Percentiles rank a stretch among this genome's conserved stretches.
Evolutionary conservation across 192 early-diverging fungal species (phyloP).

Genomic region (Spizellomyces sp.): DNA sequence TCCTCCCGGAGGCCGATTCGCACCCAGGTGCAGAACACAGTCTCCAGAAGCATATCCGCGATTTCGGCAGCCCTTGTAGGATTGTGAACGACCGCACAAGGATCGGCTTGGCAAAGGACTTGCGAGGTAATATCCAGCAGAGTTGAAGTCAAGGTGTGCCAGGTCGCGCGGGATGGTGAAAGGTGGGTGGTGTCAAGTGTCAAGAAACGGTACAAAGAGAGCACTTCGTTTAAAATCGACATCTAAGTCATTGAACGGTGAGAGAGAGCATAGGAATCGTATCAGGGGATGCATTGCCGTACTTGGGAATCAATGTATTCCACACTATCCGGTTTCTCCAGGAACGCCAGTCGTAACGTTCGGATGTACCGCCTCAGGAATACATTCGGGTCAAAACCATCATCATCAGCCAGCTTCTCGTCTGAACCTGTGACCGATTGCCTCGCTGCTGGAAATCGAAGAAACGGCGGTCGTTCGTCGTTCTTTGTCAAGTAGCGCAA

Average conservation of each 20-base stretch:
- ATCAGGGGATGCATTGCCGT: slow-evolving; percentile 1
- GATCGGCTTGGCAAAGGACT: slow-evolving; percentile 49
- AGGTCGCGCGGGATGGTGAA: slow-evolving; percentile 31
- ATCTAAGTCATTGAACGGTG: slow-evolving; percentile 29
- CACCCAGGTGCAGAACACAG: slow-evolving; percentile 67
- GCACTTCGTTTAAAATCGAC: slow-evolving; percentile 67
- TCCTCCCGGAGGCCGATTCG: slow-evolving; percentile 54
- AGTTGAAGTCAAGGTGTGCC: slow-evolving; percentile 58
- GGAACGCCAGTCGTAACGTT: slow-evolving; percentile 64
- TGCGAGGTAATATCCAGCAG: slow-evolving; percentile 67
- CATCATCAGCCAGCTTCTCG: not conserved
- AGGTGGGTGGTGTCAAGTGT: slow-evolving; percentile 33
- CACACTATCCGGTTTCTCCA: slow-evolving; percentile 53
- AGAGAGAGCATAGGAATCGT: not conserved
- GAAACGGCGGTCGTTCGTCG: slow-evolving; percentile 73
- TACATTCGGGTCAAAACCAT: slow-evolving; percentile 43
- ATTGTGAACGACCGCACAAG: slow-evolving; percentile 36
- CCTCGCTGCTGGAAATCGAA: slow-evolving; percentile 39
- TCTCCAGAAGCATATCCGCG: slow-evolving; percentile 69
- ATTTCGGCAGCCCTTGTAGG: slow-evolving; percentile 57
- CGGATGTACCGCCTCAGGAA: slow-evolving; percentile 71
- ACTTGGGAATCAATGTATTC: slow-evolving; percentile 47
- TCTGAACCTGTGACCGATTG: not conserved
- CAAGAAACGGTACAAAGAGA: slow-evolving; percentile 67
- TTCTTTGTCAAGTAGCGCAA: slow-evolving; percentile 36